Evolutionary conservation across 2,329 filamentous ascomycete genomes (phyloP).

Genomic region (Alternaria arbusti): DNA sequence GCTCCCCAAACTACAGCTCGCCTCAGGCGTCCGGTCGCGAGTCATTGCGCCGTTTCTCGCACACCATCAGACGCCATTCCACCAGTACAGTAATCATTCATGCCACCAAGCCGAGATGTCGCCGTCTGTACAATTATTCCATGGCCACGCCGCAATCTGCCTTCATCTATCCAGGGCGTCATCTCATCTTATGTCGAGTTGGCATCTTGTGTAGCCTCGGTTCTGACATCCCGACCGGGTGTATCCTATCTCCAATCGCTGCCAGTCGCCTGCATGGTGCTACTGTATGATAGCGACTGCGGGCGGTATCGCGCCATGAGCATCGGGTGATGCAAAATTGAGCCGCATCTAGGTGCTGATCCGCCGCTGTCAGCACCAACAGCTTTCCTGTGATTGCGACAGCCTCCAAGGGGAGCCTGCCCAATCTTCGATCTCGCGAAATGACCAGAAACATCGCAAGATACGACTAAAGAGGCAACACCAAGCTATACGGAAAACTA

Average conservation of each 20-base stretch:
- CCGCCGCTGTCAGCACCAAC: conserved; percentile 16
- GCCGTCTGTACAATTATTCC: conserved; percentile 1
- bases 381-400: conserved; percentile 28
- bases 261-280: conserved; percentile 16
- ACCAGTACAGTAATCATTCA: not conserved
- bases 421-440: not conserved
- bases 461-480: not conserved
- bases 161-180: conserved; percentile 13
- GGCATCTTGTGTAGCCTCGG: conserved; percentile 17
- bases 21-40: not conserved
- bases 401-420: not conserved
- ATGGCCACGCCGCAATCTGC: conserved; percentile 19
- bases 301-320: conserved; percentile 8
- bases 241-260: conserved; percentile 16
- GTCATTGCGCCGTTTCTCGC: conserved; percentile 11
- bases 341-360: conserved; percentile 15
- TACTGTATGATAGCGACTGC: conserved; percentile 13
- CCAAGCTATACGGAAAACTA: not conserved
- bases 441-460: not conserved
- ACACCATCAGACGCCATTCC: not conserved
- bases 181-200: conserved; percentile 9
- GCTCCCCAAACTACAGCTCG: conserved; percentile 1
- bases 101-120: conserved; percentile 3
- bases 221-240: conserved; percentile 4
- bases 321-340: conserved; percentile 14